Evolutionary conservation across 169 alveolate genomes (phyloP).

Genomic region (Plasmodium blacklocki): DNA sequence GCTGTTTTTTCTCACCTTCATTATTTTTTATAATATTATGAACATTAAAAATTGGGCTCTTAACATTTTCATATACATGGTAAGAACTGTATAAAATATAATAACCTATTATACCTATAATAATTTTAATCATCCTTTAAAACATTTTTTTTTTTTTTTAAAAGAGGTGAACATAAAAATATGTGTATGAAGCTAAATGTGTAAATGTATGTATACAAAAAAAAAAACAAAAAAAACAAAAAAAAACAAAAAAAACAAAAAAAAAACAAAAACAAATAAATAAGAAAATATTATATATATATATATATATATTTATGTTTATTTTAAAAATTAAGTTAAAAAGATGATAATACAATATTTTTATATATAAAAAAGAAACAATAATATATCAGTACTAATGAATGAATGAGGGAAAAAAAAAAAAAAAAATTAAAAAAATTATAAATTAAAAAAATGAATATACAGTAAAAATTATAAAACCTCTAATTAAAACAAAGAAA

Average conservation of each 20-base stretch:
- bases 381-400: no score
- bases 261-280: background rate
- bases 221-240: background rate
- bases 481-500: no score
- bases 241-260: background rate
- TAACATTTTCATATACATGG: slow-evolving; percentile 34
- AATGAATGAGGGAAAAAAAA: no score
- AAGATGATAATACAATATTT: no score
- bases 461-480: no score
- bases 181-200: background rate
- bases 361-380: no score
- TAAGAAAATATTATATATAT: background rate
- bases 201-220: background rate
- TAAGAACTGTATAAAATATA: slow-evolving; percentile 45
- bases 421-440: no score
- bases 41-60: slow-evolving; percentile 31
- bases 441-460: no score
- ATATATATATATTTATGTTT: no score
- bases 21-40: background rate
- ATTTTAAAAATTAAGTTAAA: no score
- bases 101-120: slow-evolving; percentile 58
- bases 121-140: slow-evolving; percentile 45
- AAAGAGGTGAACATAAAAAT: background rate
- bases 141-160: background rate
- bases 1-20: background rate